phyloP scores from a whole-genome alignment of 345 rosid species.

The Syzygium oleosum region DNA sequence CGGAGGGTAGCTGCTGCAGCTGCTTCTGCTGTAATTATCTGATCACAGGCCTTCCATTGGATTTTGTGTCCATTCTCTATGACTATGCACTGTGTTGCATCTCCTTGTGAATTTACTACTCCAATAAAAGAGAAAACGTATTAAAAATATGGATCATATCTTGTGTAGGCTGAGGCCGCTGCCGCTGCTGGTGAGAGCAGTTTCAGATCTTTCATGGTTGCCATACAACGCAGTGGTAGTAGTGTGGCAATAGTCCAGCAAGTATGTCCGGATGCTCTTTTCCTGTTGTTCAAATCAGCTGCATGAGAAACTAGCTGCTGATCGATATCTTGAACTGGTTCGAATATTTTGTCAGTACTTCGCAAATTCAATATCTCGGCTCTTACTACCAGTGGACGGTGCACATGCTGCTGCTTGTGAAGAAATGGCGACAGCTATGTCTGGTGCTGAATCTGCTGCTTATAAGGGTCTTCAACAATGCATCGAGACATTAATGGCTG shows the following conservation, averaged over 20 bases:
- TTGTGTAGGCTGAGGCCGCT: constrained; percentile 91
- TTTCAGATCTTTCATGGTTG: constrained; percentile 98
- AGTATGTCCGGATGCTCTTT: constrained; percentile 24
- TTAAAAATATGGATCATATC: constrained; percentile 9
- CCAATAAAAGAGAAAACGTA: not conserved
- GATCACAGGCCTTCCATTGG: constrained; percentile 5
- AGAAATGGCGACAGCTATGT: constrained; percentile 98
- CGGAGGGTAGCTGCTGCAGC: constrained; percentile 99
- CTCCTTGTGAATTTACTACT: not conserved
- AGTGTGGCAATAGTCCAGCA: constrained; percentile 98
- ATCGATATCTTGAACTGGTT: not conserved
- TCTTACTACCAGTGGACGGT: constrained; percentile 94
- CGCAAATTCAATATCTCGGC: constrained; percentile 94
- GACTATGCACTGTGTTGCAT: not conserved
- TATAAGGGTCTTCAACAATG: constrained; percentile 99
- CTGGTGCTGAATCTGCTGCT: constrained; percentile 98
- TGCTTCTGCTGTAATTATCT: constrained; percentile 68
- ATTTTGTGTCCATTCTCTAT: not conserved
- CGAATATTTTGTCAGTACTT: constrained; percentile 48
- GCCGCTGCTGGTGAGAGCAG: constrained; percentile 99
- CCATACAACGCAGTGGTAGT: constrained; percentile 94
- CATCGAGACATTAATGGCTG: constrained; percentile 99
- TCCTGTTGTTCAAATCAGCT: not conserved
- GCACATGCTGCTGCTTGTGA: constrained; percentile 98
- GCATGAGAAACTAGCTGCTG: not conserved